Evolutionary conservation across 768 basidiomycete genomes (phyloP), one percentile per base, ranked within the genome.

Genomic region (Sporobolomyces phaffii): DNA sequence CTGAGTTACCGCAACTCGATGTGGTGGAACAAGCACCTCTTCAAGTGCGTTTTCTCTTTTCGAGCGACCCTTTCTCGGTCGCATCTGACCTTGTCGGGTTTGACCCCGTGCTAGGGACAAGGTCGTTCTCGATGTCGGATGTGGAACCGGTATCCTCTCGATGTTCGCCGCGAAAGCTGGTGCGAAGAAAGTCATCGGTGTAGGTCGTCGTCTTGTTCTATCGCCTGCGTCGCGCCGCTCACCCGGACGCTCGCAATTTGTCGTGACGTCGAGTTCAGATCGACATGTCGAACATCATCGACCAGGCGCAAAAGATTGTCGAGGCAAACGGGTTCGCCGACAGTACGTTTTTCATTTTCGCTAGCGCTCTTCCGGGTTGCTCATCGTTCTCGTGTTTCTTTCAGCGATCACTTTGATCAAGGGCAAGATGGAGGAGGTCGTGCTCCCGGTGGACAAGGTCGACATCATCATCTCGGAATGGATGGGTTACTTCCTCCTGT

Each of bases 281-380:
- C 79, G 96, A 99, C 81, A 99, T 99, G 96, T 96, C 92, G 64
- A 99, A 99, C 81, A 99, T 99, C 80, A 90, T 98, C 78, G 96
- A 98, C 81, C 94, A 98, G 81, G 96, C 96, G 4, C 85, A 87
- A 81, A 94, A 91, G 79, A 99, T 99, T 70, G 86, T 98, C 72
- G 87, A 91, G 73, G 89, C 90, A 20, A 99, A 99, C 73, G 93
- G 93, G 53, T 97, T 97, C 83, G 86, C 87, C 80, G 88, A 96
- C 77, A 88, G 93, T 97, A 69, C 72, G 90, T 81, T 24, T 45
- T 51, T 52, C 4, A 38, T 34, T 7, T 45, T 31, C 33, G 8
- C 33, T n/a, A n/a, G 45, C 31, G 24, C 5, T 34, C 4, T 20
- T 58, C 7, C 11, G 24, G 20, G 2, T 28, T 40, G 5, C 58